These are phyloP conservation scores for Cordyceps farinosa DNA, from an alignment of 2,329 filamentous ascomycete species.

Conservation along the genomic window DNA sequence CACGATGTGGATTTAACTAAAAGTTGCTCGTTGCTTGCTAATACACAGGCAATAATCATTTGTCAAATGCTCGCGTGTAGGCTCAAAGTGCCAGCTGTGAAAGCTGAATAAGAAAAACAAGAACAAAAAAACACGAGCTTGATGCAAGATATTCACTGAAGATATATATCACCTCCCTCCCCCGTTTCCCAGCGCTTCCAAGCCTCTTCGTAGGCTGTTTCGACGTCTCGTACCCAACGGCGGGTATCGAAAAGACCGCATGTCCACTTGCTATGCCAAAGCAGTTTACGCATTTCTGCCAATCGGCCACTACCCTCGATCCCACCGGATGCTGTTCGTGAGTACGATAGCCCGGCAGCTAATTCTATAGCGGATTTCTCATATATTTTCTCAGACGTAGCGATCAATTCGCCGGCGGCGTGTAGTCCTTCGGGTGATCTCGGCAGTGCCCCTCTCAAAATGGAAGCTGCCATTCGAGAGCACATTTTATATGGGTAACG, in stretches of 20 bases:
- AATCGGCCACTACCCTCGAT: constrained; percentile 64
- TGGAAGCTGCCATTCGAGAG: constrained; percentile 94
- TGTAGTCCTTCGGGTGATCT: constrained; percentile 61
- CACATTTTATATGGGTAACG: constrained; percentile 99
- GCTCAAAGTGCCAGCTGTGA: neutral
- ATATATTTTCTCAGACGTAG: constrained; percentile 74
- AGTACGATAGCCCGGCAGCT: constrained; percentile 61
- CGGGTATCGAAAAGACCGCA: constrained; percentile 88
- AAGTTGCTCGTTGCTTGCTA: neutral
- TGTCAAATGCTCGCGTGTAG: neutral
- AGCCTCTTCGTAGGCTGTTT: constrained; percentile 81
- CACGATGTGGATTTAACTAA: neutral
- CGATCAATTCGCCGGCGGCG: constrained; percentile 74
- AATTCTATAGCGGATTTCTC: constrained; percentile 72
- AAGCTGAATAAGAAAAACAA: neutral
- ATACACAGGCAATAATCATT: neutral
- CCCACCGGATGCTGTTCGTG: constrained; percentile 38
- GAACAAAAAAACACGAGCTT: neutral
- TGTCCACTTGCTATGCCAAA: constrained; percentile 80
- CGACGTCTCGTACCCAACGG: constrained; percentile 86
- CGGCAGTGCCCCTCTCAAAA: constrained; percentile 84
- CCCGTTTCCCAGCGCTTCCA: constrained; percentile 86
- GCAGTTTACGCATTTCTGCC: constrained; percentile 70
- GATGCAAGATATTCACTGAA: constrained; percentile 38
- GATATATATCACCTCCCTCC: constrained; percentile 88